Evolutionary conservation across 805 yeast genomes (phyloP).

Genomic region (Kurtzmaniella cleridarum): DNA sequence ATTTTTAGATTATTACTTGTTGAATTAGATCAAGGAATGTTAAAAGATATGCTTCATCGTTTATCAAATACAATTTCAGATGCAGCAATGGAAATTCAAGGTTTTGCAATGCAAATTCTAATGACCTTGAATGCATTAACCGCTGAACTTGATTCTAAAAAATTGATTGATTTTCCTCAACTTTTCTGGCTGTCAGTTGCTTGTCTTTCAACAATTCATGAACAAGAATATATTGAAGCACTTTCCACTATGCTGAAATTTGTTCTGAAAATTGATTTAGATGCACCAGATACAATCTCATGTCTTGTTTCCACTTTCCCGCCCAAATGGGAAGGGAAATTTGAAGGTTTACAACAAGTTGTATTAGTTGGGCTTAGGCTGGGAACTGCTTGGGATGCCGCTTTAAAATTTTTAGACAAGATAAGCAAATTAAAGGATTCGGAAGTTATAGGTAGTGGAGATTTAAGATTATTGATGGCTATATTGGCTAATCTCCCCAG

Average conservation of each 20-base stretch:
- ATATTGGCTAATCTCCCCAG: conserved; percentile 78
- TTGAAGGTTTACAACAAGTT: conserved; percentile 79
- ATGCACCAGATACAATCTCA: conserved; percentile 78
- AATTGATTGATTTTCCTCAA: conserved; percentile 83
- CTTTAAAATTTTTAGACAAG: conserved; percentile 68
- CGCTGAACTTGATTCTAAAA: conserved; percentile 74
- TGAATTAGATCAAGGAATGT: conserved; percentile 78
- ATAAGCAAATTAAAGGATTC: conserved; percentile 63
- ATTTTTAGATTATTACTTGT: conserved; percentile 80
- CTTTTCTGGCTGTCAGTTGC: conserved; percentile 95
- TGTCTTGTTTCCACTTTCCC: conserved; percentile 86
- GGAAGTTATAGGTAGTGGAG: conserved; percentile 70
- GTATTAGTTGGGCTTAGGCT: conserved; percentile 83
- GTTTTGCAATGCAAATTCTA: conserved; percentile 92
- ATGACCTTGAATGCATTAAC: conserved; percentile 94
- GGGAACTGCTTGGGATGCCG: conserved; percentile 69
- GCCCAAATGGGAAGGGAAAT: conserved; percentile 90
- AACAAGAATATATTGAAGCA: conserved; percentile 87
- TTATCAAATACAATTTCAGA: conserved; percentile 91
- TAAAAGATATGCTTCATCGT: conserved; percentile 89
- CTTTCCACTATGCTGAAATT: conserved; percentile 77
- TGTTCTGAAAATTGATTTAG: conserved; percentile 79
- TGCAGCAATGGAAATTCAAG: conserved; percentile 83
- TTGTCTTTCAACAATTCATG: conserved; percentile 82
- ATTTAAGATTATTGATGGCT: conserved; percentile 64